phyloP scores from a whole-genome alignment of 169 alveolate genomes.

The Plasmodium gonderi region DNA sequence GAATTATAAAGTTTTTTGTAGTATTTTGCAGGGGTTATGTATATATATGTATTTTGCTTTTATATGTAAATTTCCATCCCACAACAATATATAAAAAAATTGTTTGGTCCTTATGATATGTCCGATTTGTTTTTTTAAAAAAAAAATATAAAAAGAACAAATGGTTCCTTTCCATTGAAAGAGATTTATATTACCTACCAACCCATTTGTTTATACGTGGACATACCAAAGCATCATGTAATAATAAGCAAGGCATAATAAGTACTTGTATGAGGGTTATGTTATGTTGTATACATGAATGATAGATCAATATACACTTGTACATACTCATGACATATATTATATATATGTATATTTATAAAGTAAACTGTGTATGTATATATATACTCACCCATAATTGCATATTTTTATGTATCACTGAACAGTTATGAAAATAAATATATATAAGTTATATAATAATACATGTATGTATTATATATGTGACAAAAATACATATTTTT shows the following conservation, averaged over 20 bases:
- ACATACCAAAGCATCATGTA: background rate
- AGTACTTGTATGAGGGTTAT: background rate
- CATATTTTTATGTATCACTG: background rate
- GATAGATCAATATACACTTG: too few species aligned
- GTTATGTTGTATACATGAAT: too few species aligned
- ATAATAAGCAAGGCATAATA: background rate
- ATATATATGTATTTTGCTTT: background rate
- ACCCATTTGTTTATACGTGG: background rate
- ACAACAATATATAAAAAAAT: background rate
- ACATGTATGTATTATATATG: background rate
- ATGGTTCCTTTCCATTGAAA: background rate
- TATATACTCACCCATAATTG: background rate
- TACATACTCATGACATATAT: too few species aligned
- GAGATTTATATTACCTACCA: background rate
- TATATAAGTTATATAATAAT: background rate
- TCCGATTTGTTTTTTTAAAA: background rate
- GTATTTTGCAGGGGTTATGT: too few species aligned
- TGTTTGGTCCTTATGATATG: background rate
- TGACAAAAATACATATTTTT: background rate
- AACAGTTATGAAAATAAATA: background rate
- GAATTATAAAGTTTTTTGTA: background rate
- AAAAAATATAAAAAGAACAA: background rate
- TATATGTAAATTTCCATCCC: background rate
- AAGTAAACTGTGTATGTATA: too few species aligned
- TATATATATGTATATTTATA: conserved; percentile 6